Percentiles rank a stretch among this genome's conserved stretches.
Conservation (phyloP, 1,139 yeast genomes). For the Kurtzmaniella quercitrusa region DNA sequence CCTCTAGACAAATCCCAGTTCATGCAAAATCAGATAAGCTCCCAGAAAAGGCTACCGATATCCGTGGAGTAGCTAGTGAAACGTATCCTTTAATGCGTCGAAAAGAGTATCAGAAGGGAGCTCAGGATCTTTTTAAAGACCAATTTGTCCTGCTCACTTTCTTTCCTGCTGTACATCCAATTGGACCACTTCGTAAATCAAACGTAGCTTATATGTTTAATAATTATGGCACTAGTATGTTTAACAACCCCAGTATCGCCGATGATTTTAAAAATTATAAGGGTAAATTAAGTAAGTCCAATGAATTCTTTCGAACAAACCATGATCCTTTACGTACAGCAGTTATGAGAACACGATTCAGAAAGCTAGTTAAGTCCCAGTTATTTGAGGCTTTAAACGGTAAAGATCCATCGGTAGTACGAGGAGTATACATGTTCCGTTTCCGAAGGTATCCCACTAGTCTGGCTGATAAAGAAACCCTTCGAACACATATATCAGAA, state of each 20-base stretch:
- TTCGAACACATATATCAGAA: slow-evolving; percentile 23
- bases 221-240: slow-evolving; percentile 22
- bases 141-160: slow-evolving; percentile 24
- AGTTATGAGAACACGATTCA: slow-evolving; percentile 24
- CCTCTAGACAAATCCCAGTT: neutral
- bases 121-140: slow-evolving; percentile 20
- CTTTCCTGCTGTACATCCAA: slow-evolving; percentile 20
- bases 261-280: slow-evolving; percentile 19
- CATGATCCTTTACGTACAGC: slow-evolving; percentile 32
- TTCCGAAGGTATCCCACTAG: slow-evolving; percentile 34
- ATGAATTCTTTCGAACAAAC: slow-evolving; percentile 21
- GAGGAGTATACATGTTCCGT: slow-evolving; percentile 41
- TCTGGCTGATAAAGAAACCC: slow-evolving; percentile 21
- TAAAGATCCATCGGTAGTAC: neutral
- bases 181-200: slow-evolving; percentile 31
- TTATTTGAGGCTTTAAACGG: slow-evolving; percentile 17
- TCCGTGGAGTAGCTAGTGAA: slow-evolving; percentile 32
- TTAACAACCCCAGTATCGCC: slow-evolving; percentile 25
- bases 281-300: slow-evolving; percentile 21
- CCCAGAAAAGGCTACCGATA: slow-evolving; percentile 30
- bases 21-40: slow-evolving; percentile 9
- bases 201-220: slow-evolving; percentile 35
- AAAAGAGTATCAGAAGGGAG: slow-evolving; percentile 10
- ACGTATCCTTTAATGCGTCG: slow-evolving; percentile 17
- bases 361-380: slow-evolving; percentile 22